Evolutionary conservation across 2,329 filamentous ascomycete genomes (phyloP), one percentile per base, ranked within the genome.

Genomic region (Monosporascus sp.): DNA sequence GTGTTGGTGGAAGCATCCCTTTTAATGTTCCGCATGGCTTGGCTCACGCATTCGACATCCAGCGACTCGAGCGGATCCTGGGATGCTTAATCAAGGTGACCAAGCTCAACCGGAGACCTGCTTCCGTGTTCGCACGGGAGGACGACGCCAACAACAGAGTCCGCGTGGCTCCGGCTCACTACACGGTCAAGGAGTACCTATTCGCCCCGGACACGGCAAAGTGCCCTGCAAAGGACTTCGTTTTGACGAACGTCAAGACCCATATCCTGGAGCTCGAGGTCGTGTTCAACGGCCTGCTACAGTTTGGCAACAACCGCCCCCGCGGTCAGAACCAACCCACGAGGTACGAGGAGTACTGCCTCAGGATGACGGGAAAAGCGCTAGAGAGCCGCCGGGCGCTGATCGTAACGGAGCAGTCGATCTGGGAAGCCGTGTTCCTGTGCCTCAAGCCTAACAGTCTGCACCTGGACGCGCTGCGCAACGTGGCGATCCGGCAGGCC

Each of bases 151-250:
- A 24, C 15, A 1, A 17, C 17, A 55, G 57, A 34, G 55, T 60
- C 38, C 60, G 50, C 31, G 61, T 57, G 20, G 48, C 37, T 15
- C 41, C 64, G 17, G 60, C 63, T 7, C 62, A 66, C 47, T 66
- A 63, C 20, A 66, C 62, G 15, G 63, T 66, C 17, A 61, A 57
- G 47, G 63, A 66, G 42, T 66, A 61, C 11, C 55, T 66, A 6
- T 63, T 60, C 44, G 54, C 49, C n/a, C 27, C 48, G 3, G 14
- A 51, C 1, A 60, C 57, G 22, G 52, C 51, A 2, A 36, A 54
- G 1, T 57, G 56, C 5, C 20, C 47, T 2, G 63, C 62, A 3
- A 54, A 55, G 2, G 56, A 59, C 39, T 66, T 61, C 24, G 60
- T 62, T 17, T 48, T 66, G 24, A 58, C 58, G 3, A 37, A 59